Evolutionary conservation across 1,284 basidiomycete species (phyloP).

Genomic region (Malassezia sp.): DNA sequence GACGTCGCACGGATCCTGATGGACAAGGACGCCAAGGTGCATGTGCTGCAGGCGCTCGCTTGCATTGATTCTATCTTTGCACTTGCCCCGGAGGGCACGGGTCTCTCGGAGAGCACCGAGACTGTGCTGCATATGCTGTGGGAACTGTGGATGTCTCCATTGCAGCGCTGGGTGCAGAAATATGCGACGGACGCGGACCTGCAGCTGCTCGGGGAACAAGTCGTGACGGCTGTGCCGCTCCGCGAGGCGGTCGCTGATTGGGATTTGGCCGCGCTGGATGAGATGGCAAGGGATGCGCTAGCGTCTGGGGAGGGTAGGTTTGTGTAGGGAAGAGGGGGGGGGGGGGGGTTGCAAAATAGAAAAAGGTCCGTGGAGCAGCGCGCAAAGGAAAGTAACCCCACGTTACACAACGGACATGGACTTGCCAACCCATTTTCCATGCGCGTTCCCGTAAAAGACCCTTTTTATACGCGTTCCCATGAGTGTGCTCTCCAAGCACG

Average conservation of each 20-base stretch:
- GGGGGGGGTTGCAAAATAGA: no score
- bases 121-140: constrained; percentile 8
- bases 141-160: constrained; percentile 10
- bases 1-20: constrained; percentile 5
- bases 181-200: background rate
- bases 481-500: no score
- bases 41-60: background rate
- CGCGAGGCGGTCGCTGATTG: no score
- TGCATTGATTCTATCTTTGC: constrained; percentile 12
- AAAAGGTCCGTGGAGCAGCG: no score
- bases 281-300: constrained; percentile 8
- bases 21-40: background rate
- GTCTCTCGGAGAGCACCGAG: constrained; percentile 5
- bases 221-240: no score
- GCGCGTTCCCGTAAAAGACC: no score
- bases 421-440: no score
- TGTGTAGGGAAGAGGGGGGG: constrained; percentile 1
- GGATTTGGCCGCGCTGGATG: constrained; percentile 17
- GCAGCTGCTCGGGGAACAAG: background rate
- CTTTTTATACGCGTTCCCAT: no score
- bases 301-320: constrained; percentile 12
- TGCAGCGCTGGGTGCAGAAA: background rate
- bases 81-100: constrained; percentile 9
- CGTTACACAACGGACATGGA: no score
- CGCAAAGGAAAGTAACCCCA: no score